Percentiles rank a stretch among this genome's conserved stretches.
These are phyloP conservation scores for Fusarium sterilihyphosum DNA, from an alignment of 2,329 filamentous ascomycete genomes.

Conservation along the genomic window DNA sequence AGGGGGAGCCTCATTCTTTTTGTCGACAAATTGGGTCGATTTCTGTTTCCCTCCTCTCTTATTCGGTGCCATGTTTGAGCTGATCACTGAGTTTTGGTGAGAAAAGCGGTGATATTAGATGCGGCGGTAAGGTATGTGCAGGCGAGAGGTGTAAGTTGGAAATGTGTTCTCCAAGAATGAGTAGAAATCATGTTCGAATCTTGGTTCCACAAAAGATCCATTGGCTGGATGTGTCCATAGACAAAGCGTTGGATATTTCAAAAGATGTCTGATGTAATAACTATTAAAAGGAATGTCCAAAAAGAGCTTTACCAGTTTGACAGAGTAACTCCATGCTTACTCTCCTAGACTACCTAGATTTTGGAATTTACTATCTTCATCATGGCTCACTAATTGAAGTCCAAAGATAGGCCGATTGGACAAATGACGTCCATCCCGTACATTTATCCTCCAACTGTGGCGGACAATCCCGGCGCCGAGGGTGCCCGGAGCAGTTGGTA, in stretches of 20 bases:
- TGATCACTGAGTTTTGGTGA: background rate
- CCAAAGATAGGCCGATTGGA: background rate
- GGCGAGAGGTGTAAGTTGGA: conserved; percentile 19
- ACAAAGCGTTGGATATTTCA: background rate
- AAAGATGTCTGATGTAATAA: background rate
- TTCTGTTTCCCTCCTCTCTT: conserved; percentile 50
- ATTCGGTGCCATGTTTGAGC: conserved; percentile 45
- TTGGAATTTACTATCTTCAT: background rate
- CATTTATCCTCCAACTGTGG: conserved; percentile 24
- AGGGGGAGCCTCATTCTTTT: conserved; percentile 55
- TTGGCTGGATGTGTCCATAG: background rate
- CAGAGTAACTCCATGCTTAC: too few relatives aligned
- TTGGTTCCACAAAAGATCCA: conserved; percentile 31
- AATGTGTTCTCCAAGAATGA: conserved; percentile 35
- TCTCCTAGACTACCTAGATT: background rate
- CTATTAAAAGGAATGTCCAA: background rate
- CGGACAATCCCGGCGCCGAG: conserved; percentile 39
- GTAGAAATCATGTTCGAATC: background rate
- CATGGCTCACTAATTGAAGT: background rate
- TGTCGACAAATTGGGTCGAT: conserved; percentile 35
- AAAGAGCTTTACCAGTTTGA: background rate
- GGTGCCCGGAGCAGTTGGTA: background rate
- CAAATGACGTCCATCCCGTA: background rate
- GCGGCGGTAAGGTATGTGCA: conserved; percentile 4
- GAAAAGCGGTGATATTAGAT: conserved; percentile 9